Conservation (phyloP, 176 grass and related monocot genomes). For the Oropetium thomaeum region DNA sequence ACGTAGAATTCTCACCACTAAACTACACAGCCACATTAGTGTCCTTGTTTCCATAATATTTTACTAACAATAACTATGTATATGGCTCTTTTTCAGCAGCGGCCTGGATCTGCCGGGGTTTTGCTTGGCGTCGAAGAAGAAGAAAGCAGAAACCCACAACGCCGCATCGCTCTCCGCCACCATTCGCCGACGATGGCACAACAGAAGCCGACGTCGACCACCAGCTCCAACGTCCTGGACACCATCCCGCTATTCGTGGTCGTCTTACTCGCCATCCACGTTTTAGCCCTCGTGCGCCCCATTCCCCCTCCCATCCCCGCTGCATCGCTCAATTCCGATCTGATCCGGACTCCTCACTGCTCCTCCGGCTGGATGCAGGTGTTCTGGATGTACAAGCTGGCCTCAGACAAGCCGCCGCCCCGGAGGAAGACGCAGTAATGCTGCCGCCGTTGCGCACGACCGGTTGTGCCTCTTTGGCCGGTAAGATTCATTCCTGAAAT, state of each 20-base stretch:
- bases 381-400: slow-evolving; percentile 63
- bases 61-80: too few species aligned
- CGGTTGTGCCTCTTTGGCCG: not conserved
- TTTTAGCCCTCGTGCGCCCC: slow-evolving; percentile 39
- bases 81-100: not conserved
- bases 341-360: not conserved
- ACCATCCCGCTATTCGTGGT: slow-evolving; percentile 40
- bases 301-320: too few species aligned
- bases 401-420: slow-evolving; percentile 40
- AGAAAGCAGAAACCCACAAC: not conserved
- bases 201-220: not conserved
- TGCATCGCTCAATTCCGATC: not conserved
- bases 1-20: slow-evolving; percentile 86
- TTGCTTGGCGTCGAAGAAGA: not conserved
- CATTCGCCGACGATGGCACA: slow-evolving; percentile 21
- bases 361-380: slow-evolving; percentile 24
- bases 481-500: slow-evolving; percentile 19
- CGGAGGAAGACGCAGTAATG: slow-evolving; percentile 57
- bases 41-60: too few species aligned
- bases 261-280: slow-evolving; percentile 38
- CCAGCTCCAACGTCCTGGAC: slow-evolving; percentile 24
- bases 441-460: not conserved
- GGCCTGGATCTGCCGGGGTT: not conserved
- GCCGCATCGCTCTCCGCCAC: not conserved
- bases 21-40: slow-evolving; percentile 69